A percentile compares a stretch with the other conserved stretches of the same genome.
Evolutionary conservation across 108 stramenopile species (phyloP).

Genomic region (Phaeodactylum tricornutum): DNA sequence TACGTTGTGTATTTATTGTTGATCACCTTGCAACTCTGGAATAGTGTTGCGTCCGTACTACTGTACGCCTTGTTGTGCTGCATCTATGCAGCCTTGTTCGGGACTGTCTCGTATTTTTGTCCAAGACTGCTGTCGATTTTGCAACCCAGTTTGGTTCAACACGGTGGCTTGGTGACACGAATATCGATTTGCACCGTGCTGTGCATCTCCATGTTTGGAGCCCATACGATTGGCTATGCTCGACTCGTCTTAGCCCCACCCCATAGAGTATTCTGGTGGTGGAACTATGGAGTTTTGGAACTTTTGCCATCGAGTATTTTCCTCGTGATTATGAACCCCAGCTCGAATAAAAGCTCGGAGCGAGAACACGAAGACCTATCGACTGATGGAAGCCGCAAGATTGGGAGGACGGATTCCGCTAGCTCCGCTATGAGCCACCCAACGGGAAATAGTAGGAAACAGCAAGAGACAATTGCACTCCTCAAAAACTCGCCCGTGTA

Average conservation of each 20-base stretch:
- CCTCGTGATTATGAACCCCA: conserved; percentile 34
- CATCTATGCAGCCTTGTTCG: conserved; percentile 36
- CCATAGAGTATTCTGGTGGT: conserved; percentile 24
- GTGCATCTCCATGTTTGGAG: conserved; percentile 28
- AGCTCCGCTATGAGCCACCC: too few relatives aligned
- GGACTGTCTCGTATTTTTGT: conserved; percentile 27
- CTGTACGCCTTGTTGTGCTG: conserved; percentile 37
- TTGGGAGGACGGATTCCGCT: too few relatives aligned
- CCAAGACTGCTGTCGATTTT: conserved; percentile 22
- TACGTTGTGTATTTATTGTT: conserved; percentile 22
- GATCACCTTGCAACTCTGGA: conserved; percentile 18
- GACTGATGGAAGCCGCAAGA: too few relatives aligned
- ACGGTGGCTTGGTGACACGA: conserved; percentile 24
- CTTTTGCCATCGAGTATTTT: conserved; percentile 24
- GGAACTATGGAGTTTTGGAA: conserved; percentile 34
- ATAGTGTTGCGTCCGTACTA: conserved; percentile 22
- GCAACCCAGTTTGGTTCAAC: conserved; percentile 14
- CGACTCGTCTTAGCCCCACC: conserved; percentile 23
- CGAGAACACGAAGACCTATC: too few relatives aligned
- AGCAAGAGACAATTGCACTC: too few relatives aligned
- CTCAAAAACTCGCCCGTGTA: too few relatives aligned
- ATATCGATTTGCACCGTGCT: conserved; percentile 19
- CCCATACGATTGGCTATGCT: conserved; percentile 22
- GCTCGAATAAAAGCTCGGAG: conserved; percentile 1
- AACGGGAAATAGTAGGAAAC: too few relatives aligned